Evolutionary conservation across 768 basidiomycete species (phyloP).

Genomic region (Boletus sensibilis): DNA sequence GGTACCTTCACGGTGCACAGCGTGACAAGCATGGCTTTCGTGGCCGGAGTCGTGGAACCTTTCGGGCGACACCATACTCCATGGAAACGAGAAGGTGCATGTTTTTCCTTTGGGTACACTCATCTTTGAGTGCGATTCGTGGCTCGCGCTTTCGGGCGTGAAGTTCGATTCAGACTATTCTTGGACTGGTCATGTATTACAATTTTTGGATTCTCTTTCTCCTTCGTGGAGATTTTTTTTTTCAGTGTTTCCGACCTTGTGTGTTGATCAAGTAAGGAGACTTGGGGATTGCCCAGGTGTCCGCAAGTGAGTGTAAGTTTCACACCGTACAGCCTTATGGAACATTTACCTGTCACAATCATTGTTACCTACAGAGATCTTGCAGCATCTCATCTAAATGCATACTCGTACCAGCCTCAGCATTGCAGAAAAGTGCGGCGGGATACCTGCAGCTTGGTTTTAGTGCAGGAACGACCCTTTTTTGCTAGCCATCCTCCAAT

Average conservation of each 20-base stretch:
- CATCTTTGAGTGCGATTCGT: conserved; percentile 27
- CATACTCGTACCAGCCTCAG: background rate
- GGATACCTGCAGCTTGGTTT: no score
- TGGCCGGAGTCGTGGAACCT: background rate
- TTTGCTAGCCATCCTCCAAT: no score
- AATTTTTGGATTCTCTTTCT: conserved; percentile 16
- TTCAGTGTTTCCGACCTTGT: background rate
- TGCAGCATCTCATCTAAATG: background rate
- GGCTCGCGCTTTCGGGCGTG: conserved; percentile 20
- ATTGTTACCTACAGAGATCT: background rate
- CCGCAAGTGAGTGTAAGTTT: background rate
- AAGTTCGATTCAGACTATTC: conserved; percentile 29
- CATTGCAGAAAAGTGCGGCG: no score
- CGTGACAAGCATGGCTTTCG: background rate
- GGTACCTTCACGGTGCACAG: background rate
- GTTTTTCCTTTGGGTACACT: background rate
- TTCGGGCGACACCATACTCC: background rate
- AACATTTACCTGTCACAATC: background rate
- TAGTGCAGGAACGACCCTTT: no score
- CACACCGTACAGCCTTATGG: background rate
- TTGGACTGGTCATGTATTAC: conserved; percentile 18
- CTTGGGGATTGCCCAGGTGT: background rate
- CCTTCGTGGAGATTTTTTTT: conserved; percentile 16
- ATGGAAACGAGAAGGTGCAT: conserved; percentile 21
- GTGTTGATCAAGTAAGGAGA: background rate